A percentile compares a stretch with the other conserved stretches of the same genome.
These are phyloP conservation scores for Dactylellina drechsleri DNA, from an alignment of 2,329 filamentous ascomycete species.

Conservation along the genomic window DNA sequence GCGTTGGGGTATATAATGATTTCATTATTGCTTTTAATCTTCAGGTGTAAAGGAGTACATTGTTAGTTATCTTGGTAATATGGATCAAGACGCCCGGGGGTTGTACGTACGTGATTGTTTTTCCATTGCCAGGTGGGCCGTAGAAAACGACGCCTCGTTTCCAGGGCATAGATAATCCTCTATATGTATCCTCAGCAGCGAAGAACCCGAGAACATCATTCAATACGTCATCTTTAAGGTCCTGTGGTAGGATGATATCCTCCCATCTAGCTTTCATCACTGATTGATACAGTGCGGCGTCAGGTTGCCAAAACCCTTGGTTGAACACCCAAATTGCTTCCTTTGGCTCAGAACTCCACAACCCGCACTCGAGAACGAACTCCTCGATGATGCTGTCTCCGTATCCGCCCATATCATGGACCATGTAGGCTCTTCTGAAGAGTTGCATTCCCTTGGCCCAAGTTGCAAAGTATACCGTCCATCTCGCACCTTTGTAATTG, in stretches of 20 bases:
- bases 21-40: slow-evolving; percentile 75
- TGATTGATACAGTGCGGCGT: slow-evolving; percentile 69
- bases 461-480: slow-evolving; percentile 45
- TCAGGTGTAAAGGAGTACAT: background rate
- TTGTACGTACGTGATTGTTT: slow-evolving; percentile 69
- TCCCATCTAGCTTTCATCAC: slow-evolving; percentile 70
- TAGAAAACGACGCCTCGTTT: slow-evolving; percentile 76
- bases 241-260: slow-evolving; percentile 73
- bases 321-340: slow-evolving; percentile 75
- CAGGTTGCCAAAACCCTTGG: slow-evolving; percentile 72
- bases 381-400: slow-evolving; percentile 33
- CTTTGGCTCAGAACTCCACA: slow-evolving; percentile 39
- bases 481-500: slow-evolving; percentile 40
- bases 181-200: slow-evolving; percentile 69
- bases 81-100: background rate
- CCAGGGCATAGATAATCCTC: slow-evolving; percentile 73
- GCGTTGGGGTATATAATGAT: slow-evolving; percentile 67
- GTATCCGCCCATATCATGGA: slow-evolving; percentile 26
- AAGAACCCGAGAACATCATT: slow-evolving; percentile 75
- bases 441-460: slow-evolving; percentile 39
- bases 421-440: slow-evolving; percentile 28
- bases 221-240: slow-evolving; percentile 73
- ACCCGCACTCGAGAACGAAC: slow-evolving; percentile 31
- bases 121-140: slow-evolving; percentile 73
- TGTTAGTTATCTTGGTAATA: background rate